Conservation (phyloP, 345 rosid species). For the Lepidium africanum region DNA sequence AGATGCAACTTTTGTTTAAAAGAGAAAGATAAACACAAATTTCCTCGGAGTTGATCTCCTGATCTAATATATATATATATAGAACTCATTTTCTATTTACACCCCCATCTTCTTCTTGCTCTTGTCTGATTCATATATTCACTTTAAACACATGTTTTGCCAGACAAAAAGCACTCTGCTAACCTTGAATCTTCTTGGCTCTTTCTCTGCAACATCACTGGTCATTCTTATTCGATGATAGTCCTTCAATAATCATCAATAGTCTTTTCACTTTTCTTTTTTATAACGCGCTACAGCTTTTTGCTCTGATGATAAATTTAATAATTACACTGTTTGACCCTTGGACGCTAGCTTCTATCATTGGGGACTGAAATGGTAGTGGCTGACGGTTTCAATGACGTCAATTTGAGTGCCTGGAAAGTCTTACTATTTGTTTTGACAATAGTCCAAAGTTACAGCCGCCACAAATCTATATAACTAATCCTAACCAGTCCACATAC, state of each 20-base stretch:
- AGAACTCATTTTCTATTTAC: constrained; percentile 8
- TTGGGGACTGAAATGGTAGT: neutral
- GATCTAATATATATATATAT: constrained; percentile 12
- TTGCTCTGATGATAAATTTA: neutral
- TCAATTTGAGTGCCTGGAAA: neutral
- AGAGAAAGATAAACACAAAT: neutral
- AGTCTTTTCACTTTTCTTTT: no score
- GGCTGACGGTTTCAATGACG: constrained; percentile 10
- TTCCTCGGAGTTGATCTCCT: neutral
- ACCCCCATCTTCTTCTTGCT: neutral
- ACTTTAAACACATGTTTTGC: neutral
- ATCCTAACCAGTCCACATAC: neutral
- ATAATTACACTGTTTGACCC: neutral
- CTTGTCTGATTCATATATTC: neutral
- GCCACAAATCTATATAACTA: neutral
- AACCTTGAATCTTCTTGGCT: constrained; percentile 55
- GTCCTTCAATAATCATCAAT: no score
- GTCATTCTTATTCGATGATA: no score
- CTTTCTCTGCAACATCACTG: constrained; percentile 25
- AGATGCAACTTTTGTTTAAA: constrained; percentile 30
- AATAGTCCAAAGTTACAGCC: neutral
- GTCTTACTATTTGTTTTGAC: neutral
- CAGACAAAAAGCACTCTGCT: constrained; percentile 28
- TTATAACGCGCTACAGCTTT: neutral
- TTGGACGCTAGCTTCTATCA: neutral